Conservation (phyloP, 2,329 filamentous ascomycete species). For the Penicillium thymicola region DNA sequence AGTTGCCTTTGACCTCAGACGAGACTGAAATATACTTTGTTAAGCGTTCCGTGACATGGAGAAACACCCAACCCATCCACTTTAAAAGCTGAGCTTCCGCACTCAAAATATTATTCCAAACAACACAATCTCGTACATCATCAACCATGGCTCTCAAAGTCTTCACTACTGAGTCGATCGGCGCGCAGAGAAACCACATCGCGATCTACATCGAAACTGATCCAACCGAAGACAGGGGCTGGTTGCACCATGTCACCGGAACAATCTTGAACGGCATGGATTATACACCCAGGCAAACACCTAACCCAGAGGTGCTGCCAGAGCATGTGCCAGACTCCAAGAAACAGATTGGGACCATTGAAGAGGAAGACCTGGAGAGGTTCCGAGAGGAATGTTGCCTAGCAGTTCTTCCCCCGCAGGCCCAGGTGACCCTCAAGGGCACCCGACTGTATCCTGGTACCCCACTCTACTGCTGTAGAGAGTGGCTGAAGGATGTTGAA, state of each 20-base stretch:
- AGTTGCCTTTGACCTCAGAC: neutral
- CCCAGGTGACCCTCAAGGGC: conserved; percentile 11
- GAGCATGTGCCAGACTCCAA: conserved; percentile 11
- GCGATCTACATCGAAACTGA: conserved; percentile 19
- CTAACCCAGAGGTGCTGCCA: conserved; percentile 7
- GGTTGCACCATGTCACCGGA: conserved; percentile 17
- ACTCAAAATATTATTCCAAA: neutral
- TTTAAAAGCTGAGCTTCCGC: neutral
- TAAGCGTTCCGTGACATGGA: neutral
- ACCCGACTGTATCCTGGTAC: conserved; percentile 12
- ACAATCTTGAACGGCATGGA: conserved; percentile 19
- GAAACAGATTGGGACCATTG: conserved; percentile 16
- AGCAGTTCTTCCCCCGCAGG: conserved; percentile 8
- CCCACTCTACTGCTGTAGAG: conserved; percentile 15
- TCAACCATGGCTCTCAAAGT: conserved; percentile 11
- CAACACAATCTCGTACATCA: neutral
- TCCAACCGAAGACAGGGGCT: conserved; percentile 7
- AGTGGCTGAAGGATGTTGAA: conserved; percentile 18
- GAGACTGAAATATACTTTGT: neutral
- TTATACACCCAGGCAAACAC: conserved; percentile 7
- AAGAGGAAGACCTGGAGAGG: conserved; percentile 8
- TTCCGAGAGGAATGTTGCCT: conserved; percentile 15
- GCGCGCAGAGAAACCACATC: conserved; percentile 13
- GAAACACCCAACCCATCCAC: neutral
- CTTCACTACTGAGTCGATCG: conserved; percentile 15